These are phyloP conservation scores for Phialemonium atrogriseum DNA, from an alignment of 2,329 filamentous ascomycete species.

Conservation along the genomic window DNA sequence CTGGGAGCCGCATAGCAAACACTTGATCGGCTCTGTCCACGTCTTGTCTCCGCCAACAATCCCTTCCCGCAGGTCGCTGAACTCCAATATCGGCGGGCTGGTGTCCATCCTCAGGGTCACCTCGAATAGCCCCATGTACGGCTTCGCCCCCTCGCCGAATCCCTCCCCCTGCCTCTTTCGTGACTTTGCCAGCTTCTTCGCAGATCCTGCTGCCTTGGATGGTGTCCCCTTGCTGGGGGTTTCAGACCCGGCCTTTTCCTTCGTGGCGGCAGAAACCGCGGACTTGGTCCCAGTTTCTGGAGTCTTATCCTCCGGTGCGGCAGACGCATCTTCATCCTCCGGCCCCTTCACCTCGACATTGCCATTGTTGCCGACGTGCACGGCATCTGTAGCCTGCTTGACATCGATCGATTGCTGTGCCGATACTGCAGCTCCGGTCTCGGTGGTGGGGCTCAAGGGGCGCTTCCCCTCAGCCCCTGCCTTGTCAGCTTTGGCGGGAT, in stretches of 20 bases:
- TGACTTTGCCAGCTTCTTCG: slow-evolving; percentile 20
- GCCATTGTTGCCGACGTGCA: slow-evolving; percentile 23
- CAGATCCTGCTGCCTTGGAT: slow-evolving; percentile 17
- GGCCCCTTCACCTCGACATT: slow-evolving; percentile 26
- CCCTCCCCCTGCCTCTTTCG: slow-evolving; percentile 28
- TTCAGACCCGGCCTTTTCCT: slow-evolving; percentile 12
- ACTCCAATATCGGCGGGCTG: slow-evolving; percentile 40
- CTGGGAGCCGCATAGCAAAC: slow-evolving; percentile 39
- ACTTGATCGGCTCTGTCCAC: slow-evolving; percentile 44
- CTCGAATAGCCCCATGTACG: slow-evolving; percentile 44
- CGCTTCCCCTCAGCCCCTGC: slow-evolving; percentile 30
- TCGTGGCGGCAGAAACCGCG: slow-evolving; percentile 10
- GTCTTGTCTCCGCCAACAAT: slow-evolving; percentile 39
- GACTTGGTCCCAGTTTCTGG: slow-evolving; percentile 12
- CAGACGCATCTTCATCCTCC: slow-evolving; percentile 16
- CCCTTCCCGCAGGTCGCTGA: slow-evolving; percentile 40
- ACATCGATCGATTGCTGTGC: slow-evolving; percentile 44
- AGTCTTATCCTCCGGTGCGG: slow-evolving; percentile 12
- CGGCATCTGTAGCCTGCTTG: slow-evolving; percentile 29
- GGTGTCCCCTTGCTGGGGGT: slow-evolving; percentile 15
- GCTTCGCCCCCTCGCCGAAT: slow-evolving; percentile 26
- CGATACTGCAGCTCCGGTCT: slow-evolving; percentile 39
- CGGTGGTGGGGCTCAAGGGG: slow-evolving; percentile 43
- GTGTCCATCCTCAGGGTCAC: slow-evolving; percentile 38
- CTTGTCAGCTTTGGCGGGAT: slow-evolving; percentile 30